A percentile compares a stretch with the other conserved stretches of the same genome.
phyloP scores from a whole-genome alignment of 2,329 filamentous ascomycete genomes.

The Ophiostoma australiae region DNA sequence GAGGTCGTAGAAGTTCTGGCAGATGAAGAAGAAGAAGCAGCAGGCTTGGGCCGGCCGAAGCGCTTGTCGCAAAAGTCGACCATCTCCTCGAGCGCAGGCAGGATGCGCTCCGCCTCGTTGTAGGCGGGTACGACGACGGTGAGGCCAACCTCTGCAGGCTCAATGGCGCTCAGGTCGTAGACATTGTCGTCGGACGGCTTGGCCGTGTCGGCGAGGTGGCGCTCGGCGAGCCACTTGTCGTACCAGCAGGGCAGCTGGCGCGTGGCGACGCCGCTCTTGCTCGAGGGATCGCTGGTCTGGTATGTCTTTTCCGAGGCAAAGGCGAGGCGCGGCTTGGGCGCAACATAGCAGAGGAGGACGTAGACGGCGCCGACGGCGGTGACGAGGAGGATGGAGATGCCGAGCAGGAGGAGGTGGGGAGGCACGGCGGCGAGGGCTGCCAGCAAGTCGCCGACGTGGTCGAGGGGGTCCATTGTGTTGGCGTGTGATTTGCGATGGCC shows the following conservation, averaged over 20 bases:
- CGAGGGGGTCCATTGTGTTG: constrained; percentile 20
- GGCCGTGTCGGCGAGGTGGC: constrained; percentile 43
- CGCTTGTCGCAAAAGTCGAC: constrained; percentile 75
- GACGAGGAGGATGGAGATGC: constrained; percentile 14
- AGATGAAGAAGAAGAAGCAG: not conserved
- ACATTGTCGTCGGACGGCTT: constrained; percentile 35
- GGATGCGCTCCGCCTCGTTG: constrained; percentile 82
- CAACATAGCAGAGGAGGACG: constrained; percentile 64
- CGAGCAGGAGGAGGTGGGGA: constrained; percentile 24
- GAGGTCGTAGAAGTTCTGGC: not conserved
- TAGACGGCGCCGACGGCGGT: constrained; percentile 43
- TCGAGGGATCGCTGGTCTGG: constrained; percentile 65
- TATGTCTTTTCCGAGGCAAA: constrained; percentile 79
- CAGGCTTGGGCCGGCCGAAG: constrained; percentile 53
- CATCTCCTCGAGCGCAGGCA: constrained; percentile 83
- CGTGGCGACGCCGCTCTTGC: constrained; percentile 37
- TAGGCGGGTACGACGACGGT: constrained; percentile 92
- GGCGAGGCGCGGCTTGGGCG: constrained; percentile 71
- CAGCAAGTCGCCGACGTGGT: constrained; percentile 19
- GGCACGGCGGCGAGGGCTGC: constrained; percentile 21
- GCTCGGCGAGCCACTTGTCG: constrained; percentile 64
- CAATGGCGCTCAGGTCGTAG: constrained; percentile 55
- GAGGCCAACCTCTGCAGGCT: constrained; percentile 75
- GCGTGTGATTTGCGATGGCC: not conserved
- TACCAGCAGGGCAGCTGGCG: constrained; percentile 78